Percentiles rank a stretch among this genome's conserved stretches.
These are phyloP conservation scores for Aspergillus pseudoglaucus DNA, from an alignment of 2,329 filamentous ascomycete species.

Conservation along the genomic window DNA sequence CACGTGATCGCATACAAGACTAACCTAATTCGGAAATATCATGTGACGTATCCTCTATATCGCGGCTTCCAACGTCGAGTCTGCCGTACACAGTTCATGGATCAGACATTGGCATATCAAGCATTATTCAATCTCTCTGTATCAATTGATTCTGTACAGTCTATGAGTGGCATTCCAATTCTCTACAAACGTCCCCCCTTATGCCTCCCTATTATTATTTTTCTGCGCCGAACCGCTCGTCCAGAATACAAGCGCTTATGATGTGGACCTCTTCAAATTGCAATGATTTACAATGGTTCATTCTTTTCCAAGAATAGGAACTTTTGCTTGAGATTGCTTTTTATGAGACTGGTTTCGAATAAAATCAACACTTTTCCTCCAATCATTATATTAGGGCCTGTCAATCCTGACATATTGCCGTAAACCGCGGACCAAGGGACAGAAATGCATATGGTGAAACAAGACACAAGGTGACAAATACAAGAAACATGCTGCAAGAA, in stretches of 20 bases:
- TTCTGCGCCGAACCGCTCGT: conserved; percentile 26
- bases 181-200: no score
- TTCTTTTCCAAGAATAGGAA: conserved; percentile 9
- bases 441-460: conserved; percentile 19
- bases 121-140: no score
- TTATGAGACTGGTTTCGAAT: conserved; percentile 9
- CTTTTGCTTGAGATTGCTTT: conserved; percentile 20
- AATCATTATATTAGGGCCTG: conserved; percentile 16
- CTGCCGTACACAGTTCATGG: no score
- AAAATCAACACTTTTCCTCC: conserved; percentile 14
- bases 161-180: no score
- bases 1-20: no score
- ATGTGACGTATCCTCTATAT: no score
- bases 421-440: conserved; percentile 13
- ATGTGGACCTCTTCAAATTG: conserved; percentile 19
- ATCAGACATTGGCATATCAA: no score
- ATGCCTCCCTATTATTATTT: conserved; percentile 11
- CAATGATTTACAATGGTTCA: conserved; percentile 5
- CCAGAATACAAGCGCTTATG: conserved; percentile 28
- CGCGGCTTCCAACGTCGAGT: no score
- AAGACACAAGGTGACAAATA: conserved; percentile 15
- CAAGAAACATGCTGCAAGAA: conserved; percentile 11
- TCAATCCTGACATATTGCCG: conserved; percentile 16
- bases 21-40: no score
- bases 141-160: no score